phyloP scores from a whole-genome alignment of 108 stramenopile species.

The Mayamaea pseudoterrestris region DNA sequence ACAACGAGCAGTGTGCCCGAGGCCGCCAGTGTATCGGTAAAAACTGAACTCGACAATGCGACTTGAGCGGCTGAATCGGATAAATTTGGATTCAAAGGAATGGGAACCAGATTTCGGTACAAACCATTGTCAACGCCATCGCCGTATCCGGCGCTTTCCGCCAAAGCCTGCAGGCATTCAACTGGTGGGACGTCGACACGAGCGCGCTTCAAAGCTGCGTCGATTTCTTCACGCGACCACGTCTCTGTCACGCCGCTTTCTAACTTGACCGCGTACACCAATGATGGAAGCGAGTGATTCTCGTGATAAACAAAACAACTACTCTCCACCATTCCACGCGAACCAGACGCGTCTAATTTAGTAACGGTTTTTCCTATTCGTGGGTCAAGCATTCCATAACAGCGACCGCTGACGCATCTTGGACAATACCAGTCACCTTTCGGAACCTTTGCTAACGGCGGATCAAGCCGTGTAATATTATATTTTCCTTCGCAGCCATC shows the following conservation, averaged over 20 bases:
- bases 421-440: conserved; percentile 86
- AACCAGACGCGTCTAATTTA: background rate
- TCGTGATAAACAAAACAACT: conserved; percentile 19
- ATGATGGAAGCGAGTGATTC: conserved; percentile 12
- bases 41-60: conserved; percentile 52
- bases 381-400: conserved; percentile 73
- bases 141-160: conserved; percentile 71
- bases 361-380: conserved; percentile 48
- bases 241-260: conserved; percentile 22
- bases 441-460: conserved; percentile 58
- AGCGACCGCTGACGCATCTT: conserved; percentile 55
- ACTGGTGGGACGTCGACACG: conserved; percentile 43
- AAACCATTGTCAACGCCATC: conserved; percentile 41
- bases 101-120: conserved; percentile 50
- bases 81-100: conserved; percentile 55
- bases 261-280: conserved; percentile 40
- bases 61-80: conserved; percentile 71
- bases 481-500: conserved; percentile 88
- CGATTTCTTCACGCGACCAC: conserved; percentile 44
- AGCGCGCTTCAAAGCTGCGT: conserved; percentile 25
- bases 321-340: background rate
- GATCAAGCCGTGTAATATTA: conserved; percentile 67
- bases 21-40: conserved; percentile 49
- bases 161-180: conserved; percentile 50
- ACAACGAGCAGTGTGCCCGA: conserved; percentile 37